Evolutionary conservation across 768 basidiomycete genomes (phyloP).

Genomic region (Chalciporus sphaerocephalus): DNA sequence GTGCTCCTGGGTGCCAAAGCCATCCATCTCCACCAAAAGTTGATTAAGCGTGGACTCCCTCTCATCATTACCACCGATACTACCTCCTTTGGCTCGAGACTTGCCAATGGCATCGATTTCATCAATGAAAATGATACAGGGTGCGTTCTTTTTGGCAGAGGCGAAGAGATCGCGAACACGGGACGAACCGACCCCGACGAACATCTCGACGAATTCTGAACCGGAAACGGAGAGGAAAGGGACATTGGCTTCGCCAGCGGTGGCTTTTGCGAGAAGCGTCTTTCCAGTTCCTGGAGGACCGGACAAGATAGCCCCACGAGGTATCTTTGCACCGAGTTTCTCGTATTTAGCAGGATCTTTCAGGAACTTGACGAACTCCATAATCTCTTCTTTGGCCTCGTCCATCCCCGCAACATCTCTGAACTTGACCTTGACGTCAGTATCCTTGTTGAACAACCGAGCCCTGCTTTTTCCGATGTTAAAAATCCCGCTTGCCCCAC

Average conservation of each 20-base stretch:
- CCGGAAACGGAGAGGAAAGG: constrained; percentile 99
- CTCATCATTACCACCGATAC: constrained; percentile 93
- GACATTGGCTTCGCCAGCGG: constrained; percentile 95
- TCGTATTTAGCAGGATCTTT: constrained; percentile 95
- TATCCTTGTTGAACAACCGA: constrained; percentile 95
- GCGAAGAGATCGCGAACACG: constrained; percentile 97
- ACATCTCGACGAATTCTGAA: constrained; percentile 99
- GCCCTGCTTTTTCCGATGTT: constrained; percentile 95
- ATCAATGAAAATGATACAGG: constrained; percentile 98
- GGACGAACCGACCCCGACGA: constrained; percentile 97
- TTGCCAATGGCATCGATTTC: constrained; percentile 99
- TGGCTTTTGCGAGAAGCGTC: constrained; percentile 95
- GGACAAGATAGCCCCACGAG: constrained; percentile 89
- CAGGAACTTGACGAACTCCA: constrained; percentile 99
- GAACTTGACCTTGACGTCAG: constrained; percentile 89
- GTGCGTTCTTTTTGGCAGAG: constrained; percentile 95
- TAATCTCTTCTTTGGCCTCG: constrained; percentile 99
- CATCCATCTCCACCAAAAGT: constrained; percentile 98
- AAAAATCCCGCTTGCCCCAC: constrained; percentile 86
- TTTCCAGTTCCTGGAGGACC: constrained; percentile 98
- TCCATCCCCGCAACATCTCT: constrained; percentile 99
- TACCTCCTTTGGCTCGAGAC: constrained; percentile 71
- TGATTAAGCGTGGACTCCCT: constrained; percentile 97
- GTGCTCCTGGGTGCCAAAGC: constrained; percentile 95
- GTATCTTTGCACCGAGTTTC: constrained; percentile 95